Evolutionary conservation across 306 rosid genomes (phyloP).

Genomic region (Medicago arabica): DNA sequence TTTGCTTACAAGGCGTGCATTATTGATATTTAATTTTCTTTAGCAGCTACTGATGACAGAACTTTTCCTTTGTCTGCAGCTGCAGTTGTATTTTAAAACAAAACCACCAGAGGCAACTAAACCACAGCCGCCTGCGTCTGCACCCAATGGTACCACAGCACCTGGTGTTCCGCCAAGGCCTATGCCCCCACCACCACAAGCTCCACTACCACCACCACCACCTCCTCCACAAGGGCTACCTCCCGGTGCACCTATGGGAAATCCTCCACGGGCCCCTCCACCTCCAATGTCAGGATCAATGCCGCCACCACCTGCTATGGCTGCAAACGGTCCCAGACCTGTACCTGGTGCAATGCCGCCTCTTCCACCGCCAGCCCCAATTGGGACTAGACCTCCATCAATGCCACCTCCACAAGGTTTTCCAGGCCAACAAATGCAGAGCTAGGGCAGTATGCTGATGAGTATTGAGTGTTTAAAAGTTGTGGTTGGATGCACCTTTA

Average conservation of each 20-base stretch:
- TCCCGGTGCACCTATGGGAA: constrained; percentile 68
- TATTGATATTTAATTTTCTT: constrained; percentile 8
- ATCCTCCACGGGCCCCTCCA: constrained; percentile 82
- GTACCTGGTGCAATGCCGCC: constrained; percentile 81
- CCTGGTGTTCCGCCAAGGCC: constrained; percentile 91
- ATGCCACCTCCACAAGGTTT: constrained; percentile 87
- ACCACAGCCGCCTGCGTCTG: constrained; percentile 74
- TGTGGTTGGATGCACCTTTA: constrained; percentile 3
- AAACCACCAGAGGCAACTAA: constrained; percentile 89
- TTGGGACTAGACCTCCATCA: constrained; percentile 65
- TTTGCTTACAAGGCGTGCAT: neutral
- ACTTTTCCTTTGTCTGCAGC: constrained; percentile 55
- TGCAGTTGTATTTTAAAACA: constrained; percentile 87
- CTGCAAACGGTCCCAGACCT: constrained; percentile 85
- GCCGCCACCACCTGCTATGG: constrained; percentile 84
- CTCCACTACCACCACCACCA: constrained; percentile 82
- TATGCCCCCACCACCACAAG: constrained; percentile 84
- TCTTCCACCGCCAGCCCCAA: constrained; percentile 81
- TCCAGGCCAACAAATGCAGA: constrained; percentile 62
- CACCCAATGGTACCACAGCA: constrained; percentile 71
- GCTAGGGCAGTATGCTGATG: constrained; percentile 30
- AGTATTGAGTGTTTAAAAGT: constrained; percentile 3
- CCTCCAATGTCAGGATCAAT: constrained; percentile 76
- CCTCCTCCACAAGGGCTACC: constrained; percentile 79
- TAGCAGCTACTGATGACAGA: constrained; percentile 36